Percentiles rank a stretch among this genome's conserved stretches.
Evolutionary conservation across 106 monocot species (phyloP).

Genomic region (Allium fistulosum): DNA sequence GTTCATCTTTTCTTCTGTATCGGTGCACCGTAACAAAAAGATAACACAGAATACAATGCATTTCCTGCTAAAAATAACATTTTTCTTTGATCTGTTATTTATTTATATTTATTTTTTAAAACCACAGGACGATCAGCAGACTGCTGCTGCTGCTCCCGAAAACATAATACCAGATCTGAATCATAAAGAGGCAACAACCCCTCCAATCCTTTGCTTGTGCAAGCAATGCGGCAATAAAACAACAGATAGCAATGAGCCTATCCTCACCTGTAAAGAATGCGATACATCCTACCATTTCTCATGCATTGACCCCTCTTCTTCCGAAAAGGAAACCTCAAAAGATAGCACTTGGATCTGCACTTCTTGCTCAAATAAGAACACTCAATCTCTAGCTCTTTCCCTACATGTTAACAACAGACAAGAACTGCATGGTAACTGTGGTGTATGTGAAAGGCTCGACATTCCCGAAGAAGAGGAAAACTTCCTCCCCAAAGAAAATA

Average conservation of each 20-base stretch:
- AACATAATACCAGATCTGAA: neutral
- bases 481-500: too few species aligned
- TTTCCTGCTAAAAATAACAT: neutral
- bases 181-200: constrained; percentile 29
- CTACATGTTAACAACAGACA: constrained; percentile 1
- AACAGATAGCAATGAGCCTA: constrained; percentile 12
- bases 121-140: too few species aligned
- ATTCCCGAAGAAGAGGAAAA: constrained; percentile 12
- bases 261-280: constrained; percentile 74
- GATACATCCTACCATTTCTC: constrained; percentile 61
- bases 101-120: neutral
- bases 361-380: constrained; percentile 18
- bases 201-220: constrained; percentile 37
- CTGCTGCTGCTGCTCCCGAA: neutral
- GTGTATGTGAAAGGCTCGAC: constrained; percentile 58
- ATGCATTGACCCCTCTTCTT: constrained; percentile 34
- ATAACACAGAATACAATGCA: neutral
- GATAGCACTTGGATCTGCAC: constrained; percentile 35
- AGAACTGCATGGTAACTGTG: constrained; percentile 18
- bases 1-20: too few species aligned
- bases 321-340: constrained; percentile 22
- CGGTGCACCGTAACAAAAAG: too few species aligned
- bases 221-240: constrained; percentile 50
- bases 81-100: too few species aligned
- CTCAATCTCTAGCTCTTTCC: constrained; percentile 19